These are phyloP conservation scores for Cladophialophora carrionii DNA, from an alignment of 2,329 filamentous ascomycete species.

Conservation along the genomic window DNA sequence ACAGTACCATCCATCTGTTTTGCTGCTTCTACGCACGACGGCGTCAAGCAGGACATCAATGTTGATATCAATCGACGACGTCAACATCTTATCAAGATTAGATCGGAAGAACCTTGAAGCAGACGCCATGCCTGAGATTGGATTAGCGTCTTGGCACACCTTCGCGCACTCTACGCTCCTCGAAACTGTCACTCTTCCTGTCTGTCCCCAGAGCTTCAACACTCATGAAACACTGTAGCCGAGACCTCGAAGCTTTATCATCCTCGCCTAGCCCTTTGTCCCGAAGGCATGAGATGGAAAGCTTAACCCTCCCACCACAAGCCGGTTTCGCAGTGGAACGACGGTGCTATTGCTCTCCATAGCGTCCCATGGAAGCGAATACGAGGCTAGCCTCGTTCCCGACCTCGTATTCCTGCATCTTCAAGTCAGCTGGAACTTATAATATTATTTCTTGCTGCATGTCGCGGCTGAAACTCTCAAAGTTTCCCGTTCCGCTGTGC, in stretches of 20 bases:
- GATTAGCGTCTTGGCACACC: not conserved
- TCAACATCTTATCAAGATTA: conserved; percentile 20
- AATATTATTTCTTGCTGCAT: not conserved
- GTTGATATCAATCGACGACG: not conserved
- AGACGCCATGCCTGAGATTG: not conserved
- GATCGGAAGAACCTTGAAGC: conserved; percentile 7
- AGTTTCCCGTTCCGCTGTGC: not conserved
- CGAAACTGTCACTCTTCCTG: not conserved
- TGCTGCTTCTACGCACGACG: not conserved
- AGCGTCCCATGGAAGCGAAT: conserved; percentile 4
- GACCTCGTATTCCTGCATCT: not conserved
- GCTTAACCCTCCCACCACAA: not conserved
- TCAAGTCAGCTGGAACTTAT: not conserved
- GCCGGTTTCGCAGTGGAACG: not conserved
- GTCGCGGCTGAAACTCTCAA: not conserved
- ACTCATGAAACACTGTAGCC: not conserved
- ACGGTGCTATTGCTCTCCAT: not conserved
- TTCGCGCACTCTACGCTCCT: not conserved
- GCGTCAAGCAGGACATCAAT: not conserved
- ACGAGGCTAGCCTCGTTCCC: not conserved
- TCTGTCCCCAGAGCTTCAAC: not conserved
- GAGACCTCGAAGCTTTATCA: not conserved
- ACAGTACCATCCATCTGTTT: conserved; percentile 14
- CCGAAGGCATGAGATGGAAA: not conserved
- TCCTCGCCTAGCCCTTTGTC: not conserved